Evolutionary conservation across 2,329 filamentous ascomycete genomes (phyloP).

Genomic region (Paraphoma chrysanthemicola): DNA sequence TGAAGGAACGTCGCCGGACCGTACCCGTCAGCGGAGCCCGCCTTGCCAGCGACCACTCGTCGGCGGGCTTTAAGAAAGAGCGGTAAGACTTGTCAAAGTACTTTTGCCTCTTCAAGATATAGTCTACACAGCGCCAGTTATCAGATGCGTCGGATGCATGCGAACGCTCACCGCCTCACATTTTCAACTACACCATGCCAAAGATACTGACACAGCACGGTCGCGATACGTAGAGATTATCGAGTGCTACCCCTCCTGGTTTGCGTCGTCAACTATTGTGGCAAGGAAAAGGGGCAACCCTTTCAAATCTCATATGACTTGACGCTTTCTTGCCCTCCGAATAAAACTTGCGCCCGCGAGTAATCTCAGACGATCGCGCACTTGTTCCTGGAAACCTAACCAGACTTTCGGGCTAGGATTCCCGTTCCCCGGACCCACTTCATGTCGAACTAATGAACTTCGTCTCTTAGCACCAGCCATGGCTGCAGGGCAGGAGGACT

Average conservation of each 20-base stretch:
- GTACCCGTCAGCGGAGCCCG: constrained; percentile 18
- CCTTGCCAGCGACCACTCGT: constrained; percentile 19
- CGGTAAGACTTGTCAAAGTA: constrained; percentile 37
- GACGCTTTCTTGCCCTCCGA: constrained; percentile 13
- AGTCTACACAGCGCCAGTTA: constrained; percentile 28
- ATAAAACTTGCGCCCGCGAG: constrained; percentile 20
- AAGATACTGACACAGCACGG: constrained; percentile 23
- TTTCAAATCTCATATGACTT: neutral
- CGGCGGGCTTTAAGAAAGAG: constrained; percentile 37
- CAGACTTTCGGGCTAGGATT: constrained; percentile 41
- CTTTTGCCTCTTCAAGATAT: constrained; percentile 38
- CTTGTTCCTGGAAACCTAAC: constrained; percentile 45
- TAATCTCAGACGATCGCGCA: constrained; percentile 35
- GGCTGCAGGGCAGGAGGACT: neutral
- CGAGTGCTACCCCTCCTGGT: neutral
- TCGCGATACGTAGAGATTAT: neutral
- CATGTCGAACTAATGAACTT: constrained; percentile 3
- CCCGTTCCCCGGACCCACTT: constrained; percentile 46
- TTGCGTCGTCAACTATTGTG: neutral
- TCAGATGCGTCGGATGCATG: constrained; percentile 28
- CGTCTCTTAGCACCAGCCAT: neutral
- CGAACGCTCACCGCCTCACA: constrained; percentile 34
- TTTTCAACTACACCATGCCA: constrained; percentile 17
- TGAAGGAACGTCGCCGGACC: constrained; percentile 24
- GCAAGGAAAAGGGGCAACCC: neutral